Conservation (phyloP, 2,329 filamentous ascomycete species). For the Arthrobotrys megalospora region DNA sequence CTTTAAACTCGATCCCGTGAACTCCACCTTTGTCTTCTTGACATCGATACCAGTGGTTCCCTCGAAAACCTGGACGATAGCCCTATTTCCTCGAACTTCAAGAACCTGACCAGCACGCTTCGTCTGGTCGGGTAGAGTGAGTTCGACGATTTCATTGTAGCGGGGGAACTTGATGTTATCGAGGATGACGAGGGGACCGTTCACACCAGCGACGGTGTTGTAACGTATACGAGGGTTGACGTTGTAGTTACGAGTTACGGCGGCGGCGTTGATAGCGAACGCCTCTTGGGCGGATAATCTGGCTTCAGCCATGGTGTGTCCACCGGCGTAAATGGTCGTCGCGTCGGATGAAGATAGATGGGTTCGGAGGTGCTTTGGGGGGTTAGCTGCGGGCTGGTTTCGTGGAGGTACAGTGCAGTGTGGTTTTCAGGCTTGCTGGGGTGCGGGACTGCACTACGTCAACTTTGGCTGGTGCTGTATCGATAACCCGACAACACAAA, state of each 20-base stretch:
- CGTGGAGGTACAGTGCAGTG: conserved; percentile 32
- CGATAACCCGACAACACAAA: conserved; percentile 58
- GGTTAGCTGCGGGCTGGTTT: conserved; percentile 15
- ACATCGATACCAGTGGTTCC: conserved; percentile 98
- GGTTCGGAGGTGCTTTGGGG: conserved; percentile 45
- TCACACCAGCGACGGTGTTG: conserved; percentile 98
- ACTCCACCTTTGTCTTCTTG: conserved; percentile 93
- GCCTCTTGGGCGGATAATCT: conserved; percentile 64
- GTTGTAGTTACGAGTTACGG: conserved; percentile 65
- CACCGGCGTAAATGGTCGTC: conserved; percentile 39
- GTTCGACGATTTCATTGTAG: conserved; percentile 94
- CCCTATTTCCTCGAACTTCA: conserved; percentile 95
- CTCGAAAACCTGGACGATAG: conserved; percentile 98
- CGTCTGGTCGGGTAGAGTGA: conserved; percentile 95
- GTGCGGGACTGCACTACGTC: conserved; percentile 58
- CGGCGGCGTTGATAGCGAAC: conserved; percentile 65
- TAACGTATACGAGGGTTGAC: conserved; percentile 85
- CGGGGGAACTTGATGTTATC: conserved; percentile 92
- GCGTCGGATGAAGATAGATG: conserved; percentile 20
- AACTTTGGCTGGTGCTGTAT: conserved; percentile 57
- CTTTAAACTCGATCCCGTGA: conserved; percentile 96
- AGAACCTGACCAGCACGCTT: conserved; percentile 95
- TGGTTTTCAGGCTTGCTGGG: conserved; percentile 48
- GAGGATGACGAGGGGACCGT: conserved; percentile 96
- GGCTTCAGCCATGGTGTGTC: conserved; percentile 59